A percentile compares a stretch with the other conserved stretches of the same genome.
These are phyloP conservation scores for Aspergillus leporis DNA, from an alignment of 495 filamentous ascomycete species.

Conservation along the genomic window DNA sequence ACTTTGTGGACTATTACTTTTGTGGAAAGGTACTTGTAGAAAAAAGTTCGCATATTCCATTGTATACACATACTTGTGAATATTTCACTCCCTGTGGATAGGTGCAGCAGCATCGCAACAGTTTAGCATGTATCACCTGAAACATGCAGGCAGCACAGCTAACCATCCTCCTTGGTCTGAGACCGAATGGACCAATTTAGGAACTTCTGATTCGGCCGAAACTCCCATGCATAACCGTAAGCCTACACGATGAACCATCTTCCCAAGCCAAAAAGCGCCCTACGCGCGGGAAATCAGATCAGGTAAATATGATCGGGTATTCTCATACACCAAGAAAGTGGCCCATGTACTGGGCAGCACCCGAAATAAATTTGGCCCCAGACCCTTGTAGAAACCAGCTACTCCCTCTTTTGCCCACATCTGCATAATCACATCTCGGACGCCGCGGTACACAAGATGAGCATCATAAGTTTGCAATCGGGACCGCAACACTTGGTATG, in stretches of 20 bases:
- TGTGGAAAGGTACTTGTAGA: background rate
- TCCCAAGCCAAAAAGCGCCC: background rate
- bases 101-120: background rate
- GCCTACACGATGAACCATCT: background rate
- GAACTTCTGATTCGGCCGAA: background rate
- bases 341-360: constrained; percentile 95
- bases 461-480: constrained; percentile 88
- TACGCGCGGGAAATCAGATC: constrained; percentile 11
- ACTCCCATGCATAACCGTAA: background rate
- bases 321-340: constrained; percentile 98
- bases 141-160: background rate
- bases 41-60: background rate
- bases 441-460: constrained; percentile 59
- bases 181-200: background rate
- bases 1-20: background rate
- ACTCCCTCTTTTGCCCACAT: constrained; percentile 78
- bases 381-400: constrained; percentile 87
- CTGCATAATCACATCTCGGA: constrained; percentile 67
- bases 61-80: background rate
- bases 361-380: constrained; percentile 82
- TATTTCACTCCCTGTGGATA: background rate
- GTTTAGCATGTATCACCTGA: background rate
- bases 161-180: background rate
- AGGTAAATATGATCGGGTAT: constrained; percentile 61
- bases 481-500: constrained; percentile 87